A percentile compares a stretch with the other conserved stretches of the same genome.
phyloP scores from a whole-genome alignment of 2,329 filamentous ascomycete genomes.

The Tricladium varicosporioides region DNA sequence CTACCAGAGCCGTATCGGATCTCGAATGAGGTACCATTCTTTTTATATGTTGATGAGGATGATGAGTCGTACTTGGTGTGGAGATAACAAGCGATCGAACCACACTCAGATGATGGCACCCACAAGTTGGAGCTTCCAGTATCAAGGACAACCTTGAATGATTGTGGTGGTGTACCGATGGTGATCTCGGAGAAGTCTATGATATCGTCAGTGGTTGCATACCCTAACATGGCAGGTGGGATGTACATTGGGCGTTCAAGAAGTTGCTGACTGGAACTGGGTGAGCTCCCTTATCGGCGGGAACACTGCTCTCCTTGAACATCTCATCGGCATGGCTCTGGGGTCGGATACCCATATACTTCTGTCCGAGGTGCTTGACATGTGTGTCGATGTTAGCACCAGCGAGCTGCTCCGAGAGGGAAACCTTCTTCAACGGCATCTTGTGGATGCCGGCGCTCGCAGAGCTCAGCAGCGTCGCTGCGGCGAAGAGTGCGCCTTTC shows the following conservation, averaged over 20 bases:
- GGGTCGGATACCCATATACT: slow-evolving; percentile 86
- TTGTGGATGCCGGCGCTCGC: slow-evolving; percentile 87
- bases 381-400: slow-evolving; percentile 78
- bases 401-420: slow-evolving; percentile 89
- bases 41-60: slow-evolving; percentile 84
- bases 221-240: not conserved
- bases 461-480: slow-evolving; percentile 76
- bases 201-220: slow-evolving; percentile 12
- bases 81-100: slow-evolving; percentile 96
- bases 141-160: slow-evolving; percentile 97
- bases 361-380: slow-evolving; percentile 81
- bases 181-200: slow-evolving; percentile 95
- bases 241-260: slow-evolving; percentile 95
- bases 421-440: slow-evolving; percentile 97
- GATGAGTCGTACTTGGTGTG: slow-evolving; percentile 96
- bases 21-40: slow-evolving; percentile 88
- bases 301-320: slow-evolving; percentile 72
- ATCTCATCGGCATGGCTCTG: slow-evolving; percentile 69
- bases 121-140: slow-evolving; percentile 99
- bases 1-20: slow-evolving; percentile 95
- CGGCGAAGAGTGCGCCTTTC: slow-evolving; percentile 82
- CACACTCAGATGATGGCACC: slow-evolving; percentile 89
- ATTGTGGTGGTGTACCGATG: slow-evolving; percentile 87
- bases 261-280: slow-evolving; percentile 93
- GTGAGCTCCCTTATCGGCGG: slow-evolving; percentile 64